Evolutionary conservation across 2,329 filamentous ascomycete species (phyloP).

Genomic region (Salinomyces thailandicus): DNA sequence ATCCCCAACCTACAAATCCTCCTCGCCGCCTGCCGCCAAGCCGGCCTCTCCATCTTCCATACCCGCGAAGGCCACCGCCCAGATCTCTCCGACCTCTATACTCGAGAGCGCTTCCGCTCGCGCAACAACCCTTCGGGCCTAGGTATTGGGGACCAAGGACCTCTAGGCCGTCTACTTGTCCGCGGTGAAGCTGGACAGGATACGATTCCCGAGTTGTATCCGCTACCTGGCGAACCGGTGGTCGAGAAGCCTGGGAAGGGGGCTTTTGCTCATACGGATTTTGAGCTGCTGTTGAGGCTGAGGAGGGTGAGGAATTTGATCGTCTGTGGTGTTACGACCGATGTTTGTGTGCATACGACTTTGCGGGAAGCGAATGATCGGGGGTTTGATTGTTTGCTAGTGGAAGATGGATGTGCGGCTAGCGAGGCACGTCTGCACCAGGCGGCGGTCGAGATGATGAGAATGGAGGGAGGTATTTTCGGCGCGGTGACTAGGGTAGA

Average conservation of each 20-base stretch:
- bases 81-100: conserved; percentile 46
- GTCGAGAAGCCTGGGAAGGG: conserved; percentile 47
- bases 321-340: conserved; percentile 45
- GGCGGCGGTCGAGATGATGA: conserved; percentile 33
- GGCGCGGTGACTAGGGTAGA: no score
- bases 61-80: conserved; percentile 46
- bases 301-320: conserved; percentile 44
- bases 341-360: conserved; percentile 46
- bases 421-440: conserved; percentile 32
- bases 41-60: conserved; percentile 37
- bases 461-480: conserved; percentile 31
- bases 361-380: conserved; percentile 47
- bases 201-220: conserved; percentile 44
- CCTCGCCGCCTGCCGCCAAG: conserved; percentile 32
- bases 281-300: conserved; percentile 41
- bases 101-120: conserved; percentile 44
- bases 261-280: conserved; percentile 45
- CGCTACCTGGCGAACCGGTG: conserved; percentile 37
- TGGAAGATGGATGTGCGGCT: conserved; percentile 41
- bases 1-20: conserved; percentile 34
- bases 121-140: conserved; percentile 41
- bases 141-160: conserved; percentile 44
- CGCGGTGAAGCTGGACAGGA: conserved; percentile 49
- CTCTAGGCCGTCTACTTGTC: conserved; percentile 48
- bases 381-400: conserved; percentile 43